phyloP scores from a whole-genome alignment of 208 protist species.

The Tritrichomonas foetus region DNA sequence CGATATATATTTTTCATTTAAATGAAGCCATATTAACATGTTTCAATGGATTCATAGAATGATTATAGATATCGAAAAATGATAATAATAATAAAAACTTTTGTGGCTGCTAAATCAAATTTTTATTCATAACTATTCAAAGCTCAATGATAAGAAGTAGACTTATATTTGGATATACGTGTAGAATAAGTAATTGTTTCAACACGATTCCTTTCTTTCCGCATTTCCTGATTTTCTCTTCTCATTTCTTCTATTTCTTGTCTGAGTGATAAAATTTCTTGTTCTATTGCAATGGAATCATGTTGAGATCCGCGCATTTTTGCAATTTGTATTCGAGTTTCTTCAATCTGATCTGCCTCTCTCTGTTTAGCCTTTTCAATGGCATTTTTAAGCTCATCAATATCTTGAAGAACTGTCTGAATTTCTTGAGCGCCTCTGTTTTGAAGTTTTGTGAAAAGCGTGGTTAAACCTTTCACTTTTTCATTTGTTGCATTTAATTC shows the following conservation, averaged over 20 bases:
- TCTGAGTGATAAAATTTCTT: neutral
- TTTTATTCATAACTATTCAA: no score
- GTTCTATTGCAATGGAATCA: neutral
- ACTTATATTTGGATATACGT: neutral
- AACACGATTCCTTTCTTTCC: neutral
- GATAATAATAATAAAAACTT: no score
- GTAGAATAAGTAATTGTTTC: neutral
- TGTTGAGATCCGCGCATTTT: neutral
- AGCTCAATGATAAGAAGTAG: no score
- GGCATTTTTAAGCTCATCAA: neutral
- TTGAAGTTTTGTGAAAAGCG: neutral
- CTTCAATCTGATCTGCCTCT: neutral
- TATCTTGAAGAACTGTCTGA: neutral
- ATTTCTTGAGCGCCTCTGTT: neutral
- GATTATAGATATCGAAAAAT: no score
- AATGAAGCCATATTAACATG: no score
- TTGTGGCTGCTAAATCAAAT: no score
- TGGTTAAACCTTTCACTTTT: no score
- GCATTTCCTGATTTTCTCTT: neutral
- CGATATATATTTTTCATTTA: no score
- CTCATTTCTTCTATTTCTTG: neutral
- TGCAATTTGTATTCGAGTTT: neutral
- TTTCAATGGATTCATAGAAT: no score
- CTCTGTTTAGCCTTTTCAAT: neutral
- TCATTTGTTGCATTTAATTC: neutral